Base-by-base conservation (phyloP, 345 rosid species). In the Firmiana major region DNA sequence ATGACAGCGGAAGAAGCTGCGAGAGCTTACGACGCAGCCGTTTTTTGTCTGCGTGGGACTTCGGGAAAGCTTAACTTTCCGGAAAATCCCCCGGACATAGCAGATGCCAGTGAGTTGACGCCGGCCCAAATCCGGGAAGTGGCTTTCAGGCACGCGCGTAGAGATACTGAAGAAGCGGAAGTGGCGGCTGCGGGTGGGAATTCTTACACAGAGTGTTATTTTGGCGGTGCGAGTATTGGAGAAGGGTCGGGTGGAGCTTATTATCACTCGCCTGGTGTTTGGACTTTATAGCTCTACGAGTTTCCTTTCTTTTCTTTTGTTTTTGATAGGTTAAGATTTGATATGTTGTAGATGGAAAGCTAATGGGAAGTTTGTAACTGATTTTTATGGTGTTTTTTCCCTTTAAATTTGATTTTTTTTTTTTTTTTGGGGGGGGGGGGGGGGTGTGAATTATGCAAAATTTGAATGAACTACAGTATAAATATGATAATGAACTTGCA, bases 1-100 rank as follows among this genome's bases (percentile, higher is more conserved):
- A 79, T 72, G 24, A 86, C 91, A 6, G 84, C 89, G 0, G 88
- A 86, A 69, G 93, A 87, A 59, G 91, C 97, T 0, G 97, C 91
- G 10, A 84, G 91, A 34, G 93, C 97, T 21, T 90, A 88, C 75
- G 90, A 91, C 55, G 91, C 90, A 2, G 93, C 97, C 2, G 82
- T 81, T 58, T 84, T 83, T 48, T 86, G 86, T 77, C 79, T 91
- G 10, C 89, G 90, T 26, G 92, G 93, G 17, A 66, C 84, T 7
- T 76, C 90, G 0, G 89, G 81, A 5, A 73, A 66, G 38, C 84
- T 90, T 48, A 91, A 91, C 63, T 90, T 90, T 66, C 91, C 93
- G 0, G 45, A 65, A 10, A 36, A 76, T 51, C 86, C 73, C 8
- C 88, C 90, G 8, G 85, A 85, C 38, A 63, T 85, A 10, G 79